Conservation (phyloP, 768 basidiomycete genomes). For the Daedaleopsis sinensis region DNA sequence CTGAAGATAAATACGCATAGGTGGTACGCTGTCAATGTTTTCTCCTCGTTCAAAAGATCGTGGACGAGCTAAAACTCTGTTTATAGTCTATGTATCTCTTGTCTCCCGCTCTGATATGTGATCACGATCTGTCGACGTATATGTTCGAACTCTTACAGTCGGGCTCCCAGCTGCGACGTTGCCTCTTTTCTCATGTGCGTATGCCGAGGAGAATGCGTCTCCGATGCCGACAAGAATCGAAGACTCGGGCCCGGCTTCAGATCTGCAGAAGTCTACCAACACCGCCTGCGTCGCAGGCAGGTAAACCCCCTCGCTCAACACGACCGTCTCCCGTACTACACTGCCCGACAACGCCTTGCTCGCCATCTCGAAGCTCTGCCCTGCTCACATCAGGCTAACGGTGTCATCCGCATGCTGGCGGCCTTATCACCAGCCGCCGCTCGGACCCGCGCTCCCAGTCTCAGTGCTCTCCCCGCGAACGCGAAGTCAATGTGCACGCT, state of each 20-base stretch:
- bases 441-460: too few relatives aligned
- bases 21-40: too few relatives aligned
- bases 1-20: too few relatives aligned
- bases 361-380: slow-evolving; percentile 32
- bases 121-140: too few relatives aligned
- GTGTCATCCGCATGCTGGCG: slow-evolving; percentile 34
- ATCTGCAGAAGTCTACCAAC: slow-evolving; percentile 19
- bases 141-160: background rate
- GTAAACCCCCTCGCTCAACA: slow-evolving; percentile 26
- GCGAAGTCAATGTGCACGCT: slow-evolving; percentile 44
- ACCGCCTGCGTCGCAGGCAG: slow-evolving; percentile 30
- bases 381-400: slow-evolving; percentile 28
- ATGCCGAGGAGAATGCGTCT: background rate
- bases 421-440: slow-evolving; percentile 28
- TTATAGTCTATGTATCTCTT: too few relatives aligned
- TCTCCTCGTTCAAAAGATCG: too few relatives aligned
- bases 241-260: too few relatives aligned
- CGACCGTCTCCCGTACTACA: slow-evolving; percentile 20
- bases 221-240: background rate
- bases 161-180: background rate
- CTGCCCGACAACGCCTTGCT: slow-evolving; percentile 22
- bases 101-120: background rate
- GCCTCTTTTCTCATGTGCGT: background rate
- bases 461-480: too few relatives aligned
- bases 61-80: too few relatives aligned